Base-by-base conservation (phyloP, 371 early-diverging fungal genomes). In the Apophysomyces elegans region DNA sequence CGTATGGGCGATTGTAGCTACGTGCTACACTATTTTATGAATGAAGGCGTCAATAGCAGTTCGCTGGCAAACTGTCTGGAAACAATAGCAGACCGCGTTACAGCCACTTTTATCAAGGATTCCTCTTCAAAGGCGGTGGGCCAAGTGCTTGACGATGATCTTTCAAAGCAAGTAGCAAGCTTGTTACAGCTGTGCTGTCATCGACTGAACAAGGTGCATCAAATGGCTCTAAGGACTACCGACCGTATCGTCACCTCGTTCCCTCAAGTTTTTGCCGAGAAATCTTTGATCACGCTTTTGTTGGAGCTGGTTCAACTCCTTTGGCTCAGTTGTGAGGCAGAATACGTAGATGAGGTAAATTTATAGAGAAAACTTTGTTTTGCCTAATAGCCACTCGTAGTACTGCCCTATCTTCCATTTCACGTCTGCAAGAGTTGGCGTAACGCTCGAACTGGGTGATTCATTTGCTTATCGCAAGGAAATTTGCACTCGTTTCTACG, bases 241-340 rank as follows among this genome's bases (percentile, higher is more conserved):
- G 84, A 86, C 11, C 78, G 83, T 9, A 75, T 90, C 47, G 80
- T 88, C 7, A 67, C 70, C 5, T 65, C 84, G 0, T 91, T 91
- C 70, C 91, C 92, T n/a, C 91, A 88, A 68, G 80, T 91, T 0
- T 87, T 94, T 69, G 85, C 89, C 37, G 91, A 94, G 70, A 85
- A 84, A 57, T 68, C 77, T 0, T 73, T 89, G 6, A 58, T 93
- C 26, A 82, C 83, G 8, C 75, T 90, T 7, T 67, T 91, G 41
- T 71, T 94, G 43, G 94, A 94, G 73, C 72, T 94, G 37, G 86
- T 91, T 11, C 93, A 93, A 54, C 74, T 94, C 4, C 76, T 92
- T 7, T 94, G 93, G 93, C 75, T 86, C 62, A 85, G 91, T 62
- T 94, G 94, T 63, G 91, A 92, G 69, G 89, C 90, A 8, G 93